These are phyloP conservation scores for Mortierella hygrophila DNA, from an alignment of 192 early-diverging fungal genomes.

Conservation along the genomic window DNA sequence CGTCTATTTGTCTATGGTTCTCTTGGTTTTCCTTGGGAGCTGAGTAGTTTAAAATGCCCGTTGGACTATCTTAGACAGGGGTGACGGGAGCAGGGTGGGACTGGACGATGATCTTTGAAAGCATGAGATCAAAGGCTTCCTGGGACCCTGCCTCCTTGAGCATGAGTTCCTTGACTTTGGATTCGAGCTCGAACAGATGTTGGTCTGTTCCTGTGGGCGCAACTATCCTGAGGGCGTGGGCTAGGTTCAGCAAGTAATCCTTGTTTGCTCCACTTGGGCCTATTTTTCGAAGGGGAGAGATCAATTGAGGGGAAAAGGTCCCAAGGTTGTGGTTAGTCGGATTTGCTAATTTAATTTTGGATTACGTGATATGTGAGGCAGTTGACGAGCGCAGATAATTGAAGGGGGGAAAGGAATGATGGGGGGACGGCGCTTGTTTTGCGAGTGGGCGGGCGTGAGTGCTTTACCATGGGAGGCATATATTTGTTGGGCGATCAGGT, in stretches of 20 bases:
- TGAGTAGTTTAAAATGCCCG: too few species aligned
- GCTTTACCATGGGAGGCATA: conserved; percentile 65
- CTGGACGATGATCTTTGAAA: conserved; percentile 43
- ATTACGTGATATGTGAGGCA: neutral
- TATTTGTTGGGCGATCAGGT: conserved; percentile 76
- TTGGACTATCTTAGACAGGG: conserved; percentile 2
- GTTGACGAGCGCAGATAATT: neutral
- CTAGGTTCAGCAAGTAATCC: conserved; percentile 79
- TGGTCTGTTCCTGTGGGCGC: conserved; percentile 65
- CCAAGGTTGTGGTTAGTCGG: neutral
- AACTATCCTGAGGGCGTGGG: conserved; percentile 67
- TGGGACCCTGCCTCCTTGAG: conserved; percentile 37
- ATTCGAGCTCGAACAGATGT: conserved; percentile 72
- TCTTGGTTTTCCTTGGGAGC: too few species aligned
- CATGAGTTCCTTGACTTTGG: conserved; percentile 58
- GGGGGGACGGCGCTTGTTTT: neutral
- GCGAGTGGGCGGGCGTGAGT: too few species aligned
- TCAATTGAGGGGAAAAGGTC: neutral
- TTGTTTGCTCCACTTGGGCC: conserved; percentile 79
- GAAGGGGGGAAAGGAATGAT: neutral
- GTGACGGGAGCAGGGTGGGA: conserved; percentile 25
- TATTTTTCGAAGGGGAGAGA: neutral
- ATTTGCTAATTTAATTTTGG: neutral
- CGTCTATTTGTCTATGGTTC: neutral
- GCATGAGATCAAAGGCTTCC: conserved; percentile 39